Evolutionary conservation across 768 basidiomycete species (phyloP).

Genomic region (Lactifluus volemus): DNA sequence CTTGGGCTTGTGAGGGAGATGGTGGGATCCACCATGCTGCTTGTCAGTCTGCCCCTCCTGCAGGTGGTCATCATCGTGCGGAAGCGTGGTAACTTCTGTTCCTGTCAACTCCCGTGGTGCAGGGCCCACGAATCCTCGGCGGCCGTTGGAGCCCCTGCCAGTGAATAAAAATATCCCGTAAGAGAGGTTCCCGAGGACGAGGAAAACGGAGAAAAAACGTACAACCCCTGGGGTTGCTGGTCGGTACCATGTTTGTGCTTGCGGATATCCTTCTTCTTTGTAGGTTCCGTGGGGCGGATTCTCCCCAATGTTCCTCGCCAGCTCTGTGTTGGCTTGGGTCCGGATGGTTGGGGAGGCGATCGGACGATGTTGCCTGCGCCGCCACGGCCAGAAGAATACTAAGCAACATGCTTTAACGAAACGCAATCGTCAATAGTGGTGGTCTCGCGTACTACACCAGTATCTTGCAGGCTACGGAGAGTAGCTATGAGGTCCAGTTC

Average conservation of each 20-base stretch:
- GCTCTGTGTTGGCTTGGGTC: conserved; percentile 42
- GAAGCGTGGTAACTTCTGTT: conserved; percentile 15
- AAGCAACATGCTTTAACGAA: neutral
- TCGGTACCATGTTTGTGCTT: conserved; percentile 30
- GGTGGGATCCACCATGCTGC: neutral
- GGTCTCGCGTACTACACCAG: neutral
- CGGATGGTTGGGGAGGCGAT: conserved; percentile 21
- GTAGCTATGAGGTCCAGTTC: conserved; percentile 25
- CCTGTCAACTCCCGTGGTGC: conserved; percentile 24
- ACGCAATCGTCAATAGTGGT: neutral
- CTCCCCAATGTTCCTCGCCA: conserved; percentile 61
- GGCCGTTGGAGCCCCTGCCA: conserved; percentile 50
- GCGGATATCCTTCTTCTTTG: conserved; percentile 19
- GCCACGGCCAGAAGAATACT: conserved; percentile 52
- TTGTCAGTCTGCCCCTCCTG: conserved; percentile 15
- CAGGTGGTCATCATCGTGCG: neutral
- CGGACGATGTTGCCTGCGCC: conserved; percentile 51
- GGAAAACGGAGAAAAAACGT: conserved; percentile 21
- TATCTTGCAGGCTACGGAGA: neutral
- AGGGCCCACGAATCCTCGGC: conserved; percentile 59
- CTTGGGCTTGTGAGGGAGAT: too few species aligned
- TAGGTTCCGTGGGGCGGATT: conserved; percentile 28
- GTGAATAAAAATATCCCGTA: conserved; percentile 7
- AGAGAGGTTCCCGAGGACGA: neutral
- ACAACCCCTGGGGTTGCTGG: conserved; percentile 30